Evolutionary conservation across 2,329 filamentous ascomycete genomes (phyloP), one percentile per base, ranked within the genome.

Genomic region (Claviceps africana): DNA sequence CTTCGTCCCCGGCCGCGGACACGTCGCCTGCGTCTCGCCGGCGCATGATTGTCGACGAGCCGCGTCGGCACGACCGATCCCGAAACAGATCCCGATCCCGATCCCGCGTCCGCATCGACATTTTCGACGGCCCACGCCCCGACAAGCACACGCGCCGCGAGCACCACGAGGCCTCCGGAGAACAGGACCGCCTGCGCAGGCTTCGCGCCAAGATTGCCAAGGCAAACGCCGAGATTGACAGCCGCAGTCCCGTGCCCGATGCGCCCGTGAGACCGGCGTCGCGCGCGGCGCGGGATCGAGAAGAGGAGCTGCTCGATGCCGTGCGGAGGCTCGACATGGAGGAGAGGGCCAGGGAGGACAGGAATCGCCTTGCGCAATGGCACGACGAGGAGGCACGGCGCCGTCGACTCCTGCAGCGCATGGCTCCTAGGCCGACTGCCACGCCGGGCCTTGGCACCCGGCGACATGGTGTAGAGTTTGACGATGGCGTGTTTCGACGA

Each of bases 151-250:
- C 10, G 8, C 15, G 15, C 13, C 25, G n/a, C 3, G 25, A 25
- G 25, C 25, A n/a, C 6, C 50, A 53, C 4, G 31, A 40, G n/a
- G n/a, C n/a, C n/a, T n/a, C n/a, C n/a, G n/a, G n/a, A 13, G 30
- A 47, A 8, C 43, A 50, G 4, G 33, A 56, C 28, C 57, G 54
- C 33, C 57, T 66, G 2, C 61, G 61, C 31, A 55, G 59, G 9
- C 39, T 50, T 13, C 40, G n/a, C 5, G 40, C 40, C 19, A 65
- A 66, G 56, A 72, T 74, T 51, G 64, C 63, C 9, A 63, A 63
- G 52, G 68, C 69, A 51, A 75, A 75, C 51, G 64, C 65, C 33
- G 65, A 67, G 52, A 75, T 75, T 51, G 62, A 66, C 53, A 64
- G 58, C 54, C 69, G 72, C 10, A 60, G 64, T 19, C 55, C 63